Conservation (phyloP, 2,329 filamentous ascomycete genomes). For the Xylariaceae sp. region DNA sequence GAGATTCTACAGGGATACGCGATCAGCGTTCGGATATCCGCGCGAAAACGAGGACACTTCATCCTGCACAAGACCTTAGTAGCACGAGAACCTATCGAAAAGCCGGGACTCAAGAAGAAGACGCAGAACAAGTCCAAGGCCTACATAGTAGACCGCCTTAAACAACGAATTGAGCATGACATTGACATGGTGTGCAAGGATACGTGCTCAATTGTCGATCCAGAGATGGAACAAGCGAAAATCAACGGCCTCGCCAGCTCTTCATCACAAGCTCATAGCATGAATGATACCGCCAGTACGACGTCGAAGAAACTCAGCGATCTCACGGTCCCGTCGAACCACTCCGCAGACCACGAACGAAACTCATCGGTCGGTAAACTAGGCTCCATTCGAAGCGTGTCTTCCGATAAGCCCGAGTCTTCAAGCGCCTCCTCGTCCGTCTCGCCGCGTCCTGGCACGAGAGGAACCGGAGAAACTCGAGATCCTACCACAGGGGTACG, state of each 20-base stretch:
- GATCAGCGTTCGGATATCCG: slow-evolving; percentile 42
- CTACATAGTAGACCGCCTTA: slow-evolving; percentile 39
- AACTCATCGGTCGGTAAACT: slow-evolving; percentile 3
- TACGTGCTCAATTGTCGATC: slow-evolving; percentile 42
- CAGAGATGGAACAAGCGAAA: slow-evolving; percentile 19
- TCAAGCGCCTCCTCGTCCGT: slow-evolving; percentile 14
- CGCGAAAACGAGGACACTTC: slow-evolving; percentile 49
- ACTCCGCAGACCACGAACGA: not conserved
- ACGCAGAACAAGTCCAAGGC: slow-evolving; percentile 35
- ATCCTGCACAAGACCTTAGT: slow-evolving; percentile 46
- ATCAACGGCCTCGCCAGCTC: slow-evolving; percentile 1
- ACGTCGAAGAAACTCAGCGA: slow-evolving; percentile 9
- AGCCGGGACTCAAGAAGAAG: slow-evolving; percentile 31
- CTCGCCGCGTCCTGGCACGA: slow-evolving; percentile 17
- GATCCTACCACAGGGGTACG: slow-evolving; percentile 25
- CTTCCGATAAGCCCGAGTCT: slow-evolving; percentile 10
- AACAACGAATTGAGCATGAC: slow-evolving; percentile 43
- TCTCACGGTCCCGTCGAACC: slow-evolving; percentile 1
- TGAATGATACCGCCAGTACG: slow-evolving; percentile 3
- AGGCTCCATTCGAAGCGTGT: slow-evolving; percentile 5
- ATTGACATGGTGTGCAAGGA: slow-evolving; percentile 48
- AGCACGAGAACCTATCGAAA: slow-evolving; percentile 35
- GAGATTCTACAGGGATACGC: slow-evolving; percentile 45
- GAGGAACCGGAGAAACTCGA: slow-evolving; percentile 14
- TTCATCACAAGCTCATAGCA: slow-evolving; percentile 4